A percentile compares a stretch with the other conserved stretches of the same genome.
Conservation (phyloP, 148 eudicot genomes). For the Chenopodium formosanum region DNA sequence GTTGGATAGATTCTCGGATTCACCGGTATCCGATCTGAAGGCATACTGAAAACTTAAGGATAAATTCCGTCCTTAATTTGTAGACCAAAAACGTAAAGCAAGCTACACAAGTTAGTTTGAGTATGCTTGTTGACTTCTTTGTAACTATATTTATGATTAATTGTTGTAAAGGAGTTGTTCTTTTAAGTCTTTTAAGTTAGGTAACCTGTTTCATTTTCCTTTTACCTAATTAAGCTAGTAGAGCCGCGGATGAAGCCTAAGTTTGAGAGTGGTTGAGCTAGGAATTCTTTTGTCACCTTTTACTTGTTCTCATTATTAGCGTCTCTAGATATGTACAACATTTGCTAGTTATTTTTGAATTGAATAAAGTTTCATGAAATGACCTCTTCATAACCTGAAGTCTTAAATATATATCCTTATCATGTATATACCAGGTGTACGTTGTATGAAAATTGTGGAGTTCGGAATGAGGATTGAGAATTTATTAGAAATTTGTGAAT, state of each 20-base stretch:
- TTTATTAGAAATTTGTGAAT: no score
- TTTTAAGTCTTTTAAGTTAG: constrained; percentile 8
- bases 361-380: no score
- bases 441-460: no score
- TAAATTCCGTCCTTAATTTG: background rate
- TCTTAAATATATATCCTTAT: no score
- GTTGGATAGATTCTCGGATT: constrained; percentile 27
- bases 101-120: constrained; percentile 13
- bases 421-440: no score
- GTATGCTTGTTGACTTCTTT: constrained; percentile 6
- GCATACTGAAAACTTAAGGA: background rate
- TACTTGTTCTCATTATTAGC: background rate
- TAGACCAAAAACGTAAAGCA: constrained; percentile 18
- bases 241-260: background rate
- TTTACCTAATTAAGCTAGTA: constrained; percentile 25
- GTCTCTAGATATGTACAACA: background rate
- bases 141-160: background rate
- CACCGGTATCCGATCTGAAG: constrained; percentile 12
- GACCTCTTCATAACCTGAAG: no score
- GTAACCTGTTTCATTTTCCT: constrained; percentile 21
- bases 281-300: background rate
- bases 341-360: background rate
- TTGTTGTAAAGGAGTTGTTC: background rate
- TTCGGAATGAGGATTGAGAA: no score
- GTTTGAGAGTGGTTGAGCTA: constrained; percentile 22